These are phyloP conservation scores for Leptographium wingfieldii DNA, from an alignment of 2,329 filamentous ascomycete genomes.

Conservation along the genomic window DNA sequence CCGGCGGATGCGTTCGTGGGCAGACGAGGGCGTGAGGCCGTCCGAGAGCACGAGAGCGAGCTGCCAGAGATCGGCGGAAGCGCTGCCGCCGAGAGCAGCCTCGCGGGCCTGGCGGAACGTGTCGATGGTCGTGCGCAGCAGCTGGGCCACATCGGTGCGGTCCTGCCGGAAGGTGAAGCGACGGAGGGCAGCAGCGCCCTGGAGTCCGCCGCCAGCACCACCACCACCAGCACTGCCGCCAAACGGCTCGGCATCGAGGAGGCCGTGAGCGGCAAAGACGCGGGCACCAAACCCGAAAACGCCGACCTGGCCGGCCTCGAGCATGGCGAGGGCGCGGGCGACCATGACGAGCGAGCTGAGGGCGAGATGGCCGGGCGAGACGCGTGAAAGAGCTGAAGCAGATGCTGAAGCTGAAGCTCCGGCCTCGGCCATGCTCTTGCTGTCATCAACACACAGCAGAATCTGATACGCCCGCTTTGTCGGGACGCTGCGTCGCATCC, in stretches of 20 bases:
- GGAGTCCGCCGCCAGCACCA: conserved; percentile 50
- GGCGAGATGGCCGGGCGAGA: conserved; percentile 50
- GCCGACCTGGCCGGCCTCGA: conserved; percentile 88
- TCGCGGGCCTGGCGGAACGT: conserved; percentile 67
- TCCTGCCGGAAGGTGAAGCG: conserved; percentile 77
- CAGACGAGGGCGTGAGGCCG: conserved; percentile 69
- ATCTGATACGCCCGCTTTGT: conserved; percentile 95
- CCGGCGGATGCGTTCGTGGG: conserved; percentile 70
- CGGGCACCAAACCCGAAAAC: conserved; percentile 80
- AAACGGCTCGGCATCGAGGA: conserved; percentile 64
- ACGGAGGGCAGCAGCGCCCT: conserved; percentile 61
- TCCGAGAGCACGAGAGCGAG: conserved; percentile 87
- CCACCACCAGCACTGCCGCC: conserved; percentile 17
- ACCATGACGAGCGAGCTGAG: conserved; percentile 93
- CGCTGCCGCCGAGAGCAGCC: conserved; percentile 30
- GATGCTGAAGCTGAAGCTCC: neutral
- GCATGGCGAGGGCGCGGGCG: conserved; percentile 73
- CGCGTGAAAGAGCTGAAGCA: no score
- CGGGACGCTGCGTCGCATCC: conserved; percentile 88
- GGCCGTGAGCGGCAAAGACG: conserved; percentile 75
- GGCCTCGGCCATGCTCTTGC: conserved; percentile 74
- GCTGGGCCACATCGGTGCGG: conserved; percentile 69
- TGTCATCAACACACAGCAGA: conserved; percentile 93
- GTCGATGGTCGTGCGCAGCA: conserved; percentile 67
- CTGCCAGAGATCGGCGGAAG: conserved; percentile 75